A percentile compares a stretch with the other conserved stretches of the same genome.
phyloP scores from a whole-genome alignment of 2,329 filamentous ascomycete genomes.

The Biscogniauxia mediterranea region DNA sequence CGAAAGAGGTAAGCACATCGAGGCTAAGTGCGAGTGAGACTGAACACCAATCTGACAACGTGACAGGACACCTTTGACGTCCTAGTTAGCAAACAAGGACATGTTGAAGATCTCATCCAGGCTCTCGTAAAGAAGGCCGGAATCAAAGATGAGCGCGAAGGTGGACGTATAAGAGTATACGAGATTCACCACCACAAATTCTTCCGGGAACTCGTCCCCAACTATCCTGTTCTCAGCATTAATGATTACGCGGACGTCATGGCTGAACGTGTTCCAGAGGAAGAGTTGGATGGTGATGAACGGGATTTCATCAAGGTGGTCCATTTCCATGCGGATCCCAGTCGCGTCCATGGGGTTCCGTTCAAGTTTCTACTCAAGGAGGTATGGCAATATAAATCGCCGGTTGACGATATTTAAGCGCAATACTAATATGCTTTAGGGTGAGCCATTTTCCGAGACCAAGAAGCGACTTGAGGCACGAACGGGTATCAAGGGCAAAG shows the following conservation, averaged over 20 bases:
- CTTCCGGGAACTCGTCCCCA: slow-evolving; percentile 70
- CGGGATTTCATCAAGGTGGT: slow-evolving; percentile 72
- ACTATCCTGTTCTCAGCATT: slow-evolving; percentile 74
- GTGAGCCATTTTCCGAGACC: slow-evolving; percentile 84
- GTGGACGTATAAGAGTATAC: slow-evolving; percentile 73
- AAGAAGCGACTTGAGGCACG: slow-evolving; percentile 92
- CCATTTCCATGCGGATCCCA: slow-evolving; percentile 90
- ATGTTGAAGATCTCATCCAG: slow-evolving; percentile 73
- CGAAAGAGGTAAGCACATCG: slow-evolving; percentile 72
- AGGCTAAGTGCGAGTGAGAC: neutral
- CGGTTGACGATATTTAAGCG: neutral
- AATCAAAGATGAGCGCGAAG: slow-evolving; percentile 69
- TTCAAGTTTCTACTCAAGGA: slow-evolving; percentile 87
- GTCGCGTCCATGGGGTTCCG: slow-evolving; percentile 79
- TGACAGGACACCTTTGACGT: slow-evolving; percentile 72
- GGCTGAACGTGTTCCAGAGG: slow-evolving; percentile 76
- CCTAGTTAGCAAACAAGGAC: slow-evolving; percentile 83
- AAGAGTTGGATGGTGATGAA: slow-evolving; percentile 60
- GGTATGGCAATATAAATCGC: slow-evolving; percentile 46
- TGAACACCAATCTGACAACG: slow-evolving; percentile 19
- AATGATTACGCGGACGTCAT: slow-evolving; percentile 83
- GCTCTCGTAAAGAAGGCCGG: slow-evolving; percentile 78
- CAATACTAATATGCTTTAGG: slow-evolving; percentile 46
- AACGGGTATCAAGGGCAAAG: slow-evolving; percentile 94
- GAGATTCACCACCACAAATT: slow-evolving; percentile 82